Evolutionary conservation across 257 asterid species (phyloP).

Genomic region (Capsicum pubescens): DNA sequence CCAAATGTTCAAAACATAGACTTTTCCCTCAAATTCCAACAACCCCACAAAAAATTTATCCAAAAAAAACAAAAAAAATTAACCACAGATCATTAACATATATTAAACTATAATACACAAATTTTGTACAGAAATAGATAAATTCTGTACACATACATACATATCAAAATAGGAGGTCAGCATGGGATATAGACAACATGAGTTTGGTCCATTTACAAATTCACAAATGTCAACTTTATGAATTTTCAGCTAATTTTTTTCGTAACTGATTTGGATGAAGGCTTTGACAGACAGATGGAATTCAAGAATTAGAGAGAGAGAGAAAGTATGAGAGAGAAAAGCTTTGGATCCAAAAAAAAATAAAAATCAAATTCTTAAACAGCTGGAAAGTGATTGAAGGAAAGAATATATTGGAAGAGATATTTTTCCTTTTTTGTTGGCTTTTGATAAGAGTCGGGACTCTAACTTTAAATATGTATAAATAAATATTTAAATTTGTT

Average conservation of each 20-base stretch:
- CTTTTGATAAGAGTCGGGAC: background rate
- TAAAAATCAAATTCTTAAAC: background rate
- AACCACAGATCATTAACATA: too few species aligned
- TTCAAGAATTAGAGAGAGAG: slow-evolving; percentile 28
- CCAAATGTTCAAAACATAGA: background rate
- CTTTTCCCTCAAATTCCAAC: background rate
- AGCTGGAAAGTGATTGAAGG: slow-evolving; percentile 34
- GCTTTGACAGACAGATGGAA: background rate
- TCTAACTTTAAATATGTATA: too few species aligned
- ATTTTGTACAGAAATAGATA: too few species aligned
- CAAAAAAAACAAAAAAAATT: background rate
- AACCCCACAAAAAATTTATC: background rate
- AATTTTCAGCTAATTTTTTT: background rate
- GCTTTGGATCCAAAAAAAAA: slow-evolving; percentile 26
- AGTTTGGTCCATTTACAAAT: background rate
- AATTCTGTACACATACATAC: too few species aligned
- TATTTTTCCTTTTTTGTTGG: background rate
- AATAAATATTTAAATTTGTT: too few species aligned
- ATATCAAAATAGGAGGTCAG: background rate
- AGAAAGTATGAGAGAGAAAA: background rate
- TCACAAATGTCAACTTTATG: background rate
- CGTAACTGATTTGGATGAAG: slow-evolving; percentile 2
- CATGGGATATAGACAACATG: background rate
- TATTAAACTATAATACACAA: too few species aligned
- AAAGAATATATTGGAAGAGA: slow-evolving; percentile 32